Conservation (phyloP, 2,329 filamentous ascomycete species). For the Beauveria rudraprayagi region DNA sequence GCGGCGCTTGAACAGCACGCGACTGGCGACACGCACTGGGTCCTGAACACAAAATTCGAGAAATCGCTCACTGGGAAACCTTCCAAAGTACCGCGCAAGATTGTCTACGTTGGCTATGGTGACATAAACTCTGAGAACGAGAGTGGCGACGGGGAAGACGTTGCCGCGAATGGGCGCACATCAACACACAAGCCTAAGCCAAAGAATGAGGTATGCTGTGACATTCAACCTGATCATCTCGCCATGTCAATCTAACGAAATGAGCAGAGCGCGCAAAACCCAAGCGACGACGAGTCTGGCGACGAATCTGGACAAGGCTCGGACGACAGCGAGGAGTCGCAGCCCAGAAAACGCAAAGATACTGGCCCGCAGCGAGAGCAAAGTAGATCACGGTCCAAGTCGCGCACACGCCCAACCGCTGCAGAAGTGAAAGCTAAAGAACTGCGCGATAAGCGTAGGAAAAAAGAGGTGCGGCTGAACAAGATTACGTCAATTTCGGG, state of each 20-base stretch:
- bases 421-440: conserved; percentile 33
- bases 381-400: conserved; percentile 26
- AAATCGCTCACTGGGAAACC: conserved; percentile 19
- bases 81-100: conserved; percentile 36
- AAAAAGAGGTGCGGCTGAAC: conserved; percentile 61
- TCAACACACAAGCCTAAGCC: conserved; percentile 26
- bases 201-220: conserved; percentile 21
- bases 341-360: conserved; percentile 21
- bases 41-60: conserved; percentile 45
- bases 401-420: conserved; percentile 18
- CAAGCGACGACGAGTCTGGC: conserved; percentile 12
- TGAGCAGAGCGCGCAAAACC: conserved; percentile 16
- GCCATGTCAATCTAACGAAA: background rate
- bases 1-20: conserved; percentile 54
- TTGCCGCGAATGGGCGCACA: conserved; percentile 26
- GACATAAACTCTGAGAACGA: conserved; percentile 38
- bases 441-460: conserved; percentile 50
- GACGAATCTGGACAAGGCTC: conserved; percentile 19
- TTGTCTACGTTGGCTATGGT: conserved; percentile 52
- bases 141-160: conserved; percentile 27
- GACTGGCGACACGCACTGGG: conserved; percentile 67
- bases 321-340: conserved; percentile 16
- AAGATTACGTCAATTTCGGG: conserved; percentile 54
- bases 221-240: background rate
- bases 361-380: conserved; percentile 15